Evolutionary conservation across 2,329 filamentous ascomycete genomes (phyloP), one percentile per base, ranked within the genome.

Genomic region (Aspergillus hortae): DNA sequence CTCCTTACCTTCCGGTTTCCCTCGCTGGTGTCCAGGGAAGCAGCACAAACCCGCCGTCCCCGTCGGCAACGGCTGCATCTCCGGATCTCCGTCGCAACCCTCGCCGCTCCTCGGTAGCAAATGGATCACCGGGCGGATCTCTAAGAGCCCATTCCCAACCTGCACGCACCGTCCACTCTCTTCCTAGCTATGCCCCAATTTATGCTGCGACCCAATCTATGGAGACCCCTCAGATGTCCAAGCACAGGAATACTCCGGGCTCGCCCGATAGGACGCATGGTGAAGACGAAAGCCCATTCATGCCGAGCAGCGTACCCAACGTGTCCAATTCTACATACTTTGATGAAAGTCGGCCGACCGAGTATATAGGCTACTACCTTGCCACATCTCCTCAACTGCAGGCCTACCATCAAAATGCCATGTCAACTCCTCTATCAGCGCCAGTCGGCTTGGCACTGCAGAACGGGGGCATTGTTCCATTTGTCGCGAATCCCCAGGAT

Each of bases 111-210:
- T 77, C 75, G 3, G 65, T 71, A 49, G 69, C 69, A 11, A 74
- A 73, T 49, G 69, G 68, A 7, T 73, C 73, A 17, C 69, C 74
- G 3, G 70, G 69, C 32, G 68, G 67, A 27, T 74, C 70, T 19
- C 55, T 77, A 27, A 66, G 76, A 49, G 75, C 76, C n/a, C 76
- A 78, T 21, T 78, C 76, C n/a, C 75, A 78, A 52, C 76, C 76
- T 48, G 74, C 76, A n/a, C 68, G 76, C 21, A 62, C 71, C n/a
- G 58, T 75, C 15, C 69, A 71, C 47, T 70, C 71, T 40, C 56
- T 67, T 43, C 67, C 65, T 40, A 64, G 53, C 36, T 66, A 71
- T 49, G 60, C 63, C 7, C 66, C 67, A 11, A 54, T 71, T 9
- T 71, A 70, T 53, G 59, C 65, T 19, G 63, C 67, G 17, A 57